phyloP scores from a whole-genome alignment of 1,139 yeast species.

The Taphrina populina region DNA sequence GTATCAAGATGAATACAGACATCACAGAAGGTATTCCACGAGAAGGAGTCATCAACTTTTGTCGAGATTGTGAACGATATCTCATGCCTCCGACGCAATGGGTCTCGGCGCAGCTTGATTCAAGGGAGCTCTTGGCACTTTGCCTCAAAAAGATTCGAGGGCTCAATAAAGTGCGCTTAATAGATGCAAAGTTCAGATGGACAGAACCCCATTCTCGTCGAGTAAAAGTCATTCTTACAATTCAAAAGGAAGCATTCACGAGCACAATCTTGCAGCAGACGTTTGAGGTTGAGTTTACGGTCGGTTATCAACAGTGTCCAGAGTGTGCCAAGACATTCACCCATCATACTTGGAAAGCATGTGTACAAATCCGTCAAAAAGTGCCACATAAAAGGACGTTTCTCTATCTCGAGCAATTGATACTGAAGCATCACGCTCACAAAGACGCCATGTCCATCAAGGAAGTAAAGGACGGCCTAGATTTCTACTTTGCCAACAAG shows the following conservation, averaged over 20 bases:
- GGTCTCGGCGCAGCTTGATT: slow-evolving; percentile 87
- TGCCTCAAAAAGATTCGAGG: slow-evolving; percentile 88
- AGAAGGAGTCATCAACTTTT: slow-evolving; percentile 86
- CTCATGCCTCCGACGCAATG: slow-evolving; percentile 93
- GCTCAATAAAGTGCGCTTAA: slow-evolving; percentile 76
- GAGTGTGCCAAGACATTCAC: slow-evolving; percentile 98
- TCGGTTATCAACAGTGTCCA: slow-evolving; percentile 94
- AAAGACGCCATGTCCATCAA: slow-evolving; percentile 89
- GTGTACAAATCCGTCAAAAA: slow-evolving; percentile 95
- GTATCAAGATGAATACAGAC: slow-evolving; percentile 90
- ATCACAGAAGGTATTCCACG: slow-evolving; percentile 95
- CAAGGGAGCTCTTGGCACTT: slow-evolving; percentile 85
- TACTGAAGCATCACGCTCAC: slow-evolving; percentile 90
- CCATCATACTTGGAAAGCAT: slow-evolving; percentile 95
- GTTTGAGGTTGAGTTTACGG: slow-evolving; percentile 91
- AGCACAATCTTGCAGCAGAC: slow-evolving; percentile 92
- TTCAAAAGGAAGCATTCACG: slow-evolving; percentile 91
- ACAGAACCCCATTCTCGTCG: slow-evolving; percentile 99
- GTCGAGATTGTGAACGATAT: slow-evolving; percentile 95
- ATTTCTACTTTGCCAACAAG: slow-evolving; percentile 83
- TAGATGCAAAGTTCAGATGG: slow-evolving; percentile 96
- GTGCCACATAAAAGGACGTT: slow-evolving; percentile 96
- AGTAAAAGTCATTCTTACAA: slow-evolving; percentile 82
- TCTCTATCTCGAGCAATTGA: slow-evolving; percentile 88
- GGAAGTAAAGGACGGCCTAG: slow-evolving; percentile 91